Evolutionary conservation across 257 asterid genomes (phyloP).

Genomic region (Primulina huaijiensis): DNA sequence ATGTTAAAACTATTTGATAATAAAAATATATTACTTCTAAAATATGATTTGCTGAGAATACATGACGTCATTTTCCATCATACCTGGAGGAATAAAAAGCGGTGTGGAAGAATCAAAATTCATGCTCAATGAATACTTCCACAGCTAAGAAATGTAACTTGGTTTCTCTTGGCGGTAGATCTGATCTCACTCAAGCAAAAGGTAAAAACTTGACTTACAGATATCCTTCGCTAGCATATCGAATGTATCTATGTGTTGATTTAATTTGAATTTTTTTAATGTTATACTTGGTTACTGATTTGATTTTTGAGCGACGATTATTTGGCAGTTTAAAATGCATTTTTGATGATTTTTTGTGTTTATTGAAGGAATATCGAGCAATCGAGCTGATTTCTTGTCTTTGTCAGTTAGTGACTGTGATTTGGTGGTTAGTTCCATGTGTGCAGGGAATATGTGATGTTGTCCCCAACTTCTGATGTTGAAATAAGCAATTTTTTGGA

Average conservation of each 20-base stretch:
- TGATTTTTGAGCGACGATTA: conserved; percentile 22
- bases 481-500: not conserved
- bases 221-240: not conserved
- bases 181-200: conserved; percentile 27
- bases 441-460: not conserved
- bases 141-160: conserved; percentile 17
- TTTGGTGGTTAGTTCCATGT: conserved; percentile 18
- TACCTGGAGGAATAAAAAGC: conserved; percentile 26
- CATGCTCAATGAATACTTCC: conserved; percentile 23
- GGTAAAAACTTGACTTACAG: conserved; percentile 16
- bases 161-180: conserved; percentile 26
- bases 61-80: too few species aligned
- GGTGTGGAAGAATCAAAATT: conserved; percentile 30
- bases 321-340: not conserved
- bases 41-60: too few species aligned
- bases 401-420: conserved; percentile 7
- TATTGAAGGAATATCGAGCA: conserved; percentile 21
- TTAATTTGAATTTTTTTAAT: not conserved
- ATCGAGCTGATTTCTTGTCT: conserved; percentile 14
- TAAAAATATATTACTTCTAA: too few species aligned
- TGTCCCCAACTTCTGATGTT: conserved; percentile 19
- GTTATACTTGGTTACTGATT: conserved; percentile 16
- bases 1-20: too few species aligned
- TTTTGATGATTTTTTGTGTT: conserved; percentile 11
- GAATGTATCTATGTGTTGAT: not conserved